Conservation (phyloP, 2,329 filamentous ascomycete species). For the Pseudocercospora ulei region DNA sequence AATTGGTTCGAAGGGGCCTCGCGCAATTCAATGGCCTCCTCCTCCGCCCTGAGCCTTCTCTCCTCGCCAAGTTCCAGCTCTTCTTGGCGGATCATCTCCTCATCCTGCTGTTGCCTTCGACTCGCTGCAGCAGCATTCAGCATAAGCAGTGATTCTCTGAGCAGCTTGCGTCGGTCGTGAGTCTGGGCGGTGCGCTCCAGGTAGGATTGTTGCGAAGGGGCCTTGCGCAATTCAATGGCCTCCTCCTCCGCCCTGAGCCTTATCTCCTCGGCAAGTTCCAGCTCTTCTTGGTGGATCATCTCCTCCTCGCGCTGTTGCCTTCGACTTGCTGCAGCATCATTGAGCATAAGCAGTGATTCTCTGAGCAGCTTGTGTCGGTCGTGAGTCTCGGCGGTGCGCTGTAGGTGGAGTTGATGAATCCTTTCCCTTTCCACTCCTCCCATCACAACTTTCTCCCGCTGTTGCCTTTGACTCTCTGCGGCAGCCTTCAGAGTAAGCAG, state of each 20-base stretch:
- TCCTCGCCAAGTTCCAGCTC: no score
- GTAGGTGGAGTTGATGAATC: not conserved
- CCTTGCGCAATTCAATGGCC: no score
- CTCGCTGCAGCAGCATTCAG: not conserved
- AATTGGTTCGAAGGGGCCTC: no score
- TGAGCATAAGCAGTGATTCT: not conserved
- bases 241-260: no score
- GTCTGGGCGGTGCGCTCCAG: not conserved
- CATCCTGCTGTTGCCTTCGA: not conserved
- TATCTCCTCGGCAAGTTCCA: no score
- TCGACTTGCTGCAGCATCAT: not conserved
- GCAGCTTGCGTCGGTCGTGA: not conserved
- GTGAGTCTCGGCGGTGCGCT: not conserved
- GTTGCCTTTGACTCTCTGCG: not conserved
- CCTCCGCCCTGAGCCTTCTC: no score
- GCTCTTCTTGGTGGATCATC: no score
- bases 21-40: no score
- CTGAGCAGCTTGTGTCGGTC: not conserved
- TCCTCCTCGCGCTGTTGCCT: conserved; percentile 1
- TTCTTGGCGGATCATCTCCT: no score
- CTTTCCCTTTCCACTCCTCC: no score
- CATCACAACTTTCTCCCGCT: not conserved
- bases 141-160: not conserved
- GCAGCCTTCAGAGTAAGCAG: not conserved
- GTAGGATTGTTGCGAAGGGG: no score